Evolutionary conservation across 1,139 yeast genomes (phyloP).

Genomic region (Taphrina populina): DNA sequence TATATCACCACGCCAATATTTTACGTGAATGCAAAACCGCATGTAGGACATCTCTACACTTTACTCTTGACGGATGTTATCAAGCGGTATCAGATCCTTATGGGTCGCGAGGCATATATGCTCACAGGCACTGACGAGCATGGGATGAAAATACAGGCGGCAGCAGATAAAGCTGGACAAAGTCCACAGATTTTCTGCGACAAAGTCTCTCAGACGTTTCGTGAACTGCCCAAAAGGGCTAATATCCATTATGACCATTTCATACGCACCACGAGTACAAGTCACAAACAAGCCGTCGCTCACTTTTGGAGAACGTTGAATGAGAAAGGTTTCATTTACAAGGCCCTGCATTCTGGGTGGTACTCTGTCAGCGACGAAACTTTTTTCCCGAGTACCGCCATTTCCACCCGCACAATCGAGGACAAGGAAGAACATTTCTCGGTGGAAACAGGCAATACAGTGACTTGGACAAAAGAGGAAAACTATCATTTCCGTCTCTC

Average conservation of each 20-base stretch:
- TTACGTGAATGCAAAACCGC: constrained; percentile 94
- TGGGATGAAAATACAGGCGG: constrained; percentile 74
- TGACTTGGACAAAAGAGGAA: constrained; percentile 69
- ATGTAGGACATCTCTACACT: constrained; percentile 87
- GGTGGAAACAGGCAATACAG: constrained; percentile 74
- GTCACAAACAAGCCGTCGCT: constrained; percentile 66
- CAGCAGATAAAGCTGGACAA: constrained; percentile 59
- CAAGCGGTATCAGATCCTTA: constrained; percentile 64
- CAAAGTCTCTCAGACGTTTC: constrained; percentile 62
- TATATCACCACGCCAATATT: constrained; percentile 90
- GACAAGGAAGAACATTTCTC: constrained; percentile 52
- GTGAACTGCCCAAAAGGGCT: constrained; percentile 57
- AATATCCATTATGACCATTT: constrained; percentile 69
- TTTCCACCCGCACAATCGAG: constrained; percentile 51
- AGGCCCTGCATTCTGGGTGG: constrained; percentile 90
- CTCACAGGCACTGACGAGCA: constrained; percentile 98
- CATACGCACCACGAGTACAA: constrained; percentile 84
- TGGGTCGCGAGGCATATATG: constrained; percentile 53
- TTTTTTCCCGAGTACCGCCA: constrained; percentile 80
- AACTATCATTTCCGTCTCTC: constrained; percentile 84
- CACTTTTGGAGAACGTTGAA: constrained; percentile 66
- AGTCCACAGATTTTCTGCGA: constrained; percentile 73
- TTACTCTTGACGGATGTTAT: constrained; percentile 80
- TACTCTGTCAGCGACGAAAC: constrained; percentile 93
- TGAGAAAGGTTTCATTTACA: constrained; percentile 66